Evolutionary conservation across 805 yeast genomes (phyloP).

Genomic region (Zygosaccharomyces bisporus): DNA sequence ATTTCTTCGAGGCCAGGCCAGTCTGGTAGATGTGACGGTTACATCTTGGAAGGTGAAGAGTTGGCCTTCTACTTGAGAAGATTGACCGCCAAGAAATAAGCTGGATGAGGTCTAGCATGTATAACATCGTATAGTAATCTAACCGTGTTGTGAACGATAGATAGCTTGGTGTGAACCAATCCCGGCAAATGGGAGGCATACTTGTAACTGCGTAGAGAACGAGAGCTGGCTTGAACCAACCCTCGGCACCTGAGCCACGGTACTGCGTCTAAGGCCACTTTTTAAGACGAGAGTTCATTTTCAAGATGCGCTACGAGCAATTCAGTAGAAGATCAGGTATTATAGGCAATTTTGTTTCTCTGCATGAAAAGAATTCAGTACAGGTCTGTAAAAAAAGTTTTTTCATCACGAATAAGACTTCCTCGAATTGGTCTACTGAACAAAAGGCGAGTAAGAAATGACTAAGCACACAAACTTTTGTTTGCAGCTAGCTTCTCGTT

Average conservation of each 20-base stretch:
- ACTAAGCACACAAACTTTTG: background rate
- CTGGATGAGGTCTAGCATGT: slow-evolving; percentile 19
- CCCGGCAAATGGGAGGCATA: too few species aligned
- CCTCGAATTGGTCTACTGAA: slow-evolving; percentile 7
- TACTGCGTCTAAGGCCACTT: too few species aligned
- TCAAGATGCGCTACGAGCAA: slow-evolving; percentile 1
- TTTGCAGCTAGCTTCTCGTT: background rate
- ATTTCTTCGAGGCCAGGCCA: slow-evolving; percentile 99
- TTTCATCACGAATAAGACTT: slow-evolving; percentile 30
- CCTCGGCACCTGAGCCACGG: too few species aligned
- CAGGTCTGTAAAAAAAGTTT: slow-evolving; percentile 39
- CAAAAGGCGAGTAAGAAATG: slow-evolving; percentile 2
- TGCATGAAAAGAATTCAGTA: slow-evolving; percentile 37
- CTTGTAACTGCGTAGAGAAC: too few species aligned
- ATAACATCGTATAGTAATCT: slow-evolving; percentile 19
- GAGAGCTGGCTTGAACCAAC: too few species aligned
- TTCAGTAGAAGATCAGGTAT: slow-evolving; percentile 21
- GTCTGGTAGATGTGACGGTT: slow-evolving; percentile 99
- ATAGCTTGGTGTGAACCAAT: background rate
- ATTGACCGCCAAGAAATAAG: slow-evolving; percentile 98
- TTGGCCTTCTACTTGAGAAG: slow-evolving; percentile 99
- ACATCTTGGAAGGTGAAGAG: slow-evolving; percentile 99
- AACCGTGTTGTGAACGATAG: slow-evolving; percentile 14
- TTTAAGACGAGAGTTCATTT: too few species aligned
- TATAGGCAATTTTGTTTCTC: slow-evolving; percentile 34